Evolutionary conservation across 78 protist species (phyloP), one percentile per base, ranked within the genome.

Genomic region (Tieghemostelium lacteum): DNA sequence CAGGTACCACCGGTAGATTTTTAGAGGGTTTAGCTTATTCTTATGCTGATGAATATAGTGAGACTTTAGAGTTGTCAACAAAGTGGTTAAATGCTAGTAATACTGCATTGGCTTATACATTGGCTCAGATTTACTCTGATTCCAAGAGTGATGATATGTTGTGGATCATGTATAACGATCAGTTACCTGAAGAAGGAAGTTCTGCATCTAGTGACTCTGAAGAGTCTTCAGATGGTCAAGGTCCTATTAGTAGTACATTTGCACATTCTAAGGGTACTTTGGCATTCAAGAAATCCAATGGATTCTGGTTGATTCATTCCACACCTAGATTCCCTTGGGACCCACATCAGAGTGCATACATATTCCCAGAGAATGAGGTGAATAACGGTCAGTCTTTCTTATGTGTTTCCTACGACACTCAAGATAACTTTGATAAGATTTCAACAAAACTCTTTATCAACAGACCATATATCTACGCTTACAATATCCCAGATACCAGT

Each of bases 211-310:
- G 36, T 62, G 60, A 54, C 60, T 20, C 20, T 54, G 60, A 22
- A 54, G 60, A 54, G 33, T 20, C 20, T 22, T 22, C 33, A 22
- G 67, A 62, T 12, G 67, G 12, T 16, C 67, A 62, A 33, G 67
- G 33, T n/a, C n/a, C n/a, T n/a, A n/a, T n/a, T n/a, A n/a, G n/a
- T n/a, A 66, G 76, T 26, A 34, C 31, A 3, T 88, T 42, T 29
- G 96, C 92, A 1, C 96, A 94, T 61, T 42, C 57, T 16, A 94
- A 94, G 60, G 96, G 96, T 29, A 88, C n/a, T 20, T 31, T 88
- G 17, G 92, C 88, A 10, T 75, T 88, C 12, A 36, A 36, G 17
- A 29, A 36, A 22, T 19, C n/a, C 12, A n/a, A 45, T 8, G 96
- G 96, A 12, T 94, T 66, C 52, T 94, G 94, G 94, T 72, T 94